These are phyloP conservation scores for Poa pratensis DNA, from an alignment of 176 grass and related monocot species.

Conservation along the genomic window DNA sequence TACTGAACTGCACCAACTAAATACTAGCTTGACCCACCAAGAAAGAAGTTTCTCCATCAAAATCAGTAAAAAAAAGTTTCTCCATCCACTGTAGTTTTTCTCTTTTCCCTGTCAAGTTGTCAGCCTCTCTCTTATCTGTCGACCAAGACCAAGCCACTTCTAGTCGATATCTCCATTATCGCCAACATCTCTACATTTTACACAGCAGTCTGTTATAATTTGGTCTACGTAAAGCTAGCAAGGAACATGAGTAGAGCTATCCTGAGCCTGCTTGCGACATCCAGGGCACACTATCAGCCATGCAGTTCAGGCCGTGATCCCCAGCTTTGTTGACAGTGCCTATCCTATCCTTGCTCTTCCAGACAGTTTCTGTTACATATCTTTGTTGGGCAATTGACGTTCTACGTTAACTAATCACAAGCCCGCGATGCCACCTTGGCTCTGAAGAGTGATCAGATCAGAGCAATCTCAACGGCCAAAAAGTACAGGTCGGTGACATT, in stretches of 20 bases:
- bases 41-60: too few species aligned
- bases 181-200: not conserved
- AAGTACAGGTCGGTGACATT: not conserved
- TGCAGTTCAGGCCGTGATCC: too few species aligned
- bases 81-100: too few species aligned
- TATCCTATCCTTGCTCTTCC: not conserved
- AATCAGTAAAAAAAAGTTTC: too few species aligned
- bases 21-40: not conserved
- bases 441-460: not conserved
- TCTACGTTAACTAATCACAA: not conserved
- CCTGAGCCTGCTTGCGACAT: not conserved
- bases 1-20: too few species aligned
- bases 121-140: not conserved
- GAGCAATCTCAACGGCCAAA: not conserved
- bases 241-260: not conserved
- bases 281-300: too few species aligned
- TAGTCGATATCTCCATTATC: not conserved
- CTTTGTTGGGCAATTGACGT: not conserved
- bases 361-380: not conserved
- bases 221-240: not conserved
- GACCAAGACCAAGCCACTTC: not conserved
- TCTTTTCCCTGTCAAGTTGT: too few species aligned
- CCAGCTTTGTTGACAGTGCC: not conserved
- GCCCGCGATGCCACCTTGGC: not conserved
- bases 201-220: not conserved